Evolutionary conservation across 257 asterid genomes (phyloP), one percentile per base, ranked within the genome.

Genomic region (Apocynum venetum): DNA sequence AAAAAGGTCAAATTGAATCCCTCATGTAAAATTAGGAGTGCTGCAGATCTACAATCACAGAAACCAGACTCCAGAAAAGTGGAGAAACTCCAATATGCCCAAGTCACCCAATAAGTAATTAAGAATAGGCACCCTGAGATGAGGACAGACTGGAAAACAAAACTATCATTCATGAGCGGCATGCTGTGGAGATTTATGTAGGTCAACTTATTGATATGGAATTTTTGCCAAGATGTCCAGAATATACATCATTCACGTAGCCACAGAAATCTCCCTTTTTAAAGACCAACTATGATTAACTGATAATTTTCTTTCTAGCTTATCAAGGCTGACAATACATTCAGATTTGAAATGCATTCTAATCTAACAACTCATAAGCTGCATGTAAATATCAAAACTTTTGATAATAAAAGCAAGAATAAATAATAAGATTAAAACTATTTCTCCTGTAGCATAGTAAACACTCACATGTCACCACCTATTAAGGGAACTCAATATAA

Each of bases 1-100:
- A 31, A 49, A 49, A 68, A 17, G 7, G 19, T 68, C 52, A 19
- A 68, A 68, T 68, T 43, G 73, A 68, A 72, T 52, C 76, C 76
- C 76, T 72, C 76, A 72, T 72, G 43, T 72, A 72, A 49, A n/a
- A 31, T 25, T n/a, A 10, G 43, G 31, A 36, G 1, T 51, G 2
- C n/a, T 41, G 44, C 46, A 72, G 61, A 49, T 31, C 44, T 13
- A 72, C 49, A 14, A 31, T 51, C 47, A 14, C 46, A 3, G 49
- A 7, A 52, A 49, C n/a, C 76, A 72, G 61, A 15, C 12, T 48
- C 76, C 63, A 15, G 63, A 35, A 5, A 20, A 49, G n/a, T 1
- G 63, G 61, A 72, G 43, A 31, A 44, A 49, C 49, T 49, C 51
- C 76, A 72, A 49, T 72, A 49, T 48, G 31, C 63, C 46, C 19